Percentiles rank a stretch among this genome's conserved stretches.
Evolutionary conservation across 78 protist species (phyloP).

Genomic region (Dictyostelium brefeldianum): DNA sequence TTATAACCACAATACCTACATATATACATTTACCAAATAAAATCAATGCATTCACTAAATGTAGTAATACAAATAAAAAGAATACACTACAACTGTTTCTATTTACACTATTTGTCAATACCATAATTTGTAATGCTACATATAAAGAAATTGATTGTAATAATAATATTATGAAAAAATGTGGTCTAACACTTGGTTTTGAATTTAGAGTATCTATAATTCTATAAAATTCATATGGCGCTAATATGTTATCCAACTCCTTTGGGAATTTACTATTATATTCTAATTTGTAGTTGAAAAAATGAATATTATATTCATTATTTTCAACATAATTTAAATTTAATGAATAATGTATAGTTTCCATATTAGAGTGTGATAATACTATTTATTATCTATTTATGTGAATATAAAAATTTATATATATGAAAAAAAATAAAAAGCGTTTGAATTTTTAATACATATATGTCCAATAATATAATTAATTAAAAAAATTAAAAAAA

Average conservation of each 20-base stretch:
- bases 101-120: neutral
- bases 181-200: neutral
- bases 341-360: neutral
- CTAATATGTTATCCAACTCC: neutral
- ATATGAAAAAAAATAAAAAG: neutral
- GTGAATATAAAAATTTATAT: neutral
- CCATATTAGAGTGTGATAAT: neutral
- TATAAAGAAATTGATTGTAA: neutral
- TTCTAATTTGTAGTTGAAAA: neutral
- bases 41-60: neutral
- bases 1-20: neutral
- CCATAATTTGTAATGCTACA: neutral
- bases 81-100: neutral
- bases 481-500: no score
- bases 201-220: neutral
- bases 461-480: no score
- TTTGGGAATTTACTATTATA: neutral
- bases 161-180: neutral
- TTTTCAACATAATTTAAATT: neutral
- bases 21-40: neutral
- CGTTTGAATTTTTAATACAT: no score
- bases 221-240: neutral
- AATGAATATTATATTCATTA: neutral
- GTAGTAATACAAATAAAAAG: neutral
- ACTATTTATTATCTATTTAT: neutral